Evolutionary conservation across 1,284 basidiomycete species (phyloP).

Genomic region (Crepidotus sp.): DNA sequence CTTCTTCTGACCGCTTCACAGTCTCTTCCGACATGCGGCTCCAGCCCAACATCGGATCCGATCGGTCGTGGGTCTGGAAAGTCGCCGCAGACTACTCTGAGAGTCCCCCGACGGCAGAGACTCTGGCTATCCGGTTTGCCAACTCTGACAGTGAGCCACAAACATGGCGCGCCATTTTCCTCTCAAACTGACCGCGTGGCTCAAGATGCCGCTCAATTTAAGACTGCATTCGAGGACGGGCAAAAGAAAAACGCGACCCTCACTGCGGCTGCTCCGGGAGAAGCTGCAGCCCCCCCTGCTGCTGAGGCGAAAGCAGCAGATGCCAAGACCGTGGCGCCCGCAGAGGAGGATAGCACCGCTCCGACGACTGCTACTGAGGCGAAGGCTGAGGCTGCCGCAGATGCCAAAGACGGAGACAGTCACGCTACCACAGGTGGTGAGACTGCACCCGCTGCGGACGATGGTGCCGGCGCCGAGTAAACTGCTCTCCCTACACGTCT

Average conservation of each 20-base stretch:
- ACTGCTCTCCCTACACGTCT: not conserved
- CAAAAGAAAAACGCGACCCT: conserved; percentile 61
- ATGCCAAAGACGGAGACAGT: conserved; percentile 24
- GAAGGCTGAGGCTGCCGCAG: conserved; percentile 20
- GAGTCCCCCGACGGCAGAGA: conserved; percentile 82
- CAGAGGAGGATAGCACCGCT: conserved; percentile 21
- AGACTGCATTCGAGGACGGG: conserved; percentile 78
- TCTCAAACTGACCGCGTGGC: conserved; percentile 7
- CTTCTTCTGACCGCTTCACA: conserved; percentile 26
- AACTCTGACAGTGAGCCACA: conserved; percentile 88
- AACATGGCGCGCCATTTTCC: conserved; percentile 8
- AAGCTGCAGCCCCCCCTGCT: conserved; percentile 14
- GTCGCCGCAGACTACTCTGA: conserved; percentile 94
- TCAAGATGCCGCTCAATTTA: conserved; percentile 82
- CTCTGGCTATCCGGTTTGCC: conserved; percentile 96
- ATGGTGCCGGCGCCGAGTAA: conserved; percentile 12
- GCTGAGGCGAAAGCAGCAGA: conserved; percentile 21
- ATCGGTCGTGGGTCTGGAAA: conserved; percentile 99
- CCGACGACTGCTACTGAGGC: conserved; percentile 21
- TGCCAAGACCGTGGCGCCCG: conserved; percentile 19
- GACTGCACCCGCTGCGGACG: conserved; percentile 8
- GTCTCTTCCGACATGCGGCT: conserved; percentile 90
- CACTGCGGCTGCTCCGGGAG: conserved; percentile 20
- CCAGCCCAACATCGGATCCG: conserved; percentile 97
- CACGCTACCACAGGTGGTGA: conserved; percentile 1